Percentiles rank a stretch among this genome's conserved stretches.
Evolutionary conservation across 495 filamentous ascomycete species (phyloP).

Genomic region (Aspergillus leporis): DNA sequence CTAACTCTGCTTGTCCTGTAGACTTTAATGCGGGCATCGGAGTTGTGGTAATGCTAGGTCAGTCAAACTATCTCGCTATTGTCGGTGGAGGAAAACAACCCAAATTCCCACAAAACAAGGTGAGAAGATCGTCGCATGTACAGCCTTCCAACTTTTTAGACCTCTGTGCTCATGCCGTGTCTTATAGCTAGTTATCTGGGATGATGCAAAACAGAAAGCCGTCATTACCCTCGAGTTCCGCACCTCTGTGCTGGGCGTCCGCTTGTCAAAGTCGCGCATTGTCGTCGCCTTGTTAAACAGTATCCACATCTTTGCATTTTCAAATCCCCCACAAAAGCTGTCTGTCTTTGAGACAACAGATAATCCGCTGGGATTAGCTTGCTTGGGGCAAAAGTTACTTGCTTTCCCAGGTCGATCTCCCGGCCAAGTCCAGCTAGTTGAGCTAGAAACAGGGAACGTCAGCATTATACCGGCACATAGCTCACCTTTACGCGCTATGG

Average conservation of each 20-base stretch:
- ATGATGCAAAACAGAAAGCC: slow-evolving; percentile 75
- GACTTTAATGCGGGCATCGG: slow-evolving; percentile 87
- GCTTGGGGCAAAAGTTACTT: slow-evolving; percentile 67
- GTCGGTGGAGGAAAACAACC: slow-evolving; percentile 87
- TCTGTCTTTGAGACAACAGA: slow-evolving; percentile 82
- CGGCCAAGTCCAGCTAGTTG: slow-evolving; percentile 91
- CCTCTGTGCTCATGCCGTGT: slow-evolving; percentile 9
- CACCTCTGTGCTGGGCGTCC: slow-evolving; percentile 73
- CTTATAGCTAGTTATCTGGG: slow-evolving; percentile 80
- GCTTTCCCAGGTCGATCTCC: slow-evolving; percentile 81
- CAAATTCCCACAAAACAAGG: slow-evolving; percentile 87
- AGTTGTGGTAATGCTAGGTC: slow-evolving; percentile 82
- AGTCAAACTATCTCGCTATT: slow-evolving; percentile 83
- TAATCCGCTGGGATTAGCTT: slow-evolving; percentile 81
- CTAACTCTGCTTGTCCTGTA: slow-evolving; percentile 30
- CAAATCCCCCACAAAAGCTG: slow-evolving; percentile 69
- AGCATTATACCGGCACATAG: slow-evolving; percentile 94
- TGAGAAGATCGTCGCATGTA: slow-evolving; percentile 33
- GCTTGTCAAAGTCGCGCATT: slow-evolving; percentile 75
- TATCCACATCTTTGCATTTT: slow-evolving; percentile 82
- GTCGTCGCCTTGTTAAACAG: slow-evolving; percentile 80
- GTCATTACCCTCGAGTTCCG: slow-evolving; percentile 73
- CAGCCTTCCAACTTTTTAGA: neutral
- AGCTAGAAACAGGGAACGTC: slow-evolving; percentile 77
- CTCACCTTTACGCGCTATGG: slow-evolving; percentile 73